A percentile compares a stretch with the other conserved stretches of the same genome.
These are phyloP conservation scores for Pelomyxa schiedti DNA, from an alignment of 78 protist species.

Conservation along the genomic window DNA sequence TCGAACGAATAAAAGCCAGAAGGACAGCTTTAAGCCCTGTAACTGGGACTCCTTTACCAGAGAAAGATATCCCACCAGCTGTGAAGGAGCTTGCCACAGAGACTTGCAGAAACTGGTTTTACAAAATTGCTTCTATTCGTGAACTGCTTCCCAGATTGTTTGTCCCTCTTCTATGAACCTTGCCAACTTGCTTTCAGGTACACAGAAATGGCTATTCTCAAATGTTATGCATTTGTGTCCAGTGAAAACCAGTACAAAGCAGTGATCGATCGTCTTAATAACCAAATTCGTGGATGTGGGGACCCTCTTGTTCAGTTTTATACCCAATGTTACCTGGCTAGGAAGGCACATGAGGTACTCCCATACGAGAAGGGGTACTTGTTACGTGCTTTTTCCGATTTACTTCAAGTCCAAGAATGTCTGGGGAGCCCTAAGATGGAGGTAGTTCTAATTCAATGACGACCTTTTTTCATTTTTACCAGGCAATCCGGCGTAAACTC, in stretches of 20 bases:
- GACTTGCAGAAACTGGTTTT: constrained; percentile 88
- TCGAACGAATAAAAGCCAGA: constrained; percentile 34
- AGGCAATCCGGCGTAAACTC: not conserved
- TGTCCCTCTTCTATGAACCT: too few relatives aligned
- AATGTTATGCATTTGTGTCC: constrained; percentile 54
- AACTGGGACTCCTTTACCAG: not conserved
- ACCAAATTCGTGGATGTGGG: constrained; percentile 52
- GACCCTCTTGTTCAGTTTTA: constrained; percentile 78
- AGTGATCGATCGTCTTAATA: constrained; percentile 22
- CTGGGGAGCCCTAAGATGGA: not conserved
- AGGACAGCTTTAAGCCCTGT: not conserved
- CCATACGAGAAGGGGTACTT: constrained; percentile 14
- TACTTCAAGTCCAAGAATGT: not conserved
- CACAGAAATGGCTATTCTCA: constrained; percentile 65
- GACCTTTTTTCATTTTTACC: too few relatives aligned
- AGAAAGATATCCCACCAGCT: not conserved
- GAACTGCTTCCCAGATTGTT: constrained; percentile 78
- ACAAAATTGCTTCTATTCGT: constrained; percentile 85
- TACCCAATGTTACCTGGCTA: constrained; percentile 49
- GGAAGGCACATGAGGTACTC: constrained; percentile 30
- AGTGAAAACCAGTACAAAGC: constrained; percentile 10
- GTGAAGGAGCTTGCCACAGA: constrained; percentile 60
- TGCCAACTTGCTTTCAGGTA: not conserved
- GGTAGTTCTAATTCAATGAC: too few relatives aligned
- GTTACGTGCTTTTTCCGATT: not conserved